Percentiles rank a stretch among this genome's conserved stretches.
These are phyloP conservation scores for Nematocida parisii DNA, from an alignment of 371 early-diverging fungal genomes.

Conservation along the genomic window DNA sequence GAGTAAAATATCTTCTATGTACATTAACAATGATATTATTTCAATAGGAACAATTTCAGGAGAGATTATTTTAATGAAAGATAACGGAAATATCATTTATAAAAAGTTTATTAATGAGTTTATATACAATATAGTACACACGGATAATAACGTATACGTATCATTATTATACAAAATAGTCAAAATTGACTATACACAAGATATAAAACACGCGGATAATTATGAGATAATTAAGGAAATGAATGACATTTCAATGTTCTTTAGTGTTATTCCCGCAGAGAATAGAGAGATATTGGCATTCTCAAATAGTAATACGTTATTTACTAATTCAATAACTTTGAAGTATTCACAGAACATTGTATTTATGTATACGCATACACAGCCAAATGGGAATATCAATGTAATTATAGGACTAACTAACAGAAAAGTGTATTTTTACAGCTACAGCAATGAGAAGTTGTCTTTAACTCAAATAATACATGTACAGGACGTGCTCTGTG, in stretches of 20 bases:
- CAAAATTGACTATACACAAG: neutral
- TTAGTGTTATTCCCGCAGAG: neutral
- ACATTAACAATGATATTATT: neutral
- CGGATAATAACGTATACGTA: neutral
- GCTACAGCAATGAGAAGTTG: neutral
- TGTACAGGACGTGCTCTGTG: neutral
- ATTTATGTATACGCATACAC: neutral
- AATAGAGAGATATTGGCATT: neutral
- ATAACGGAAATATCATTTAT: neutral
- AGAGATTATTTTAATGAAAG: neutral
- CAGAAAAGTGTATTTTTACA: constrained; percentile 22
- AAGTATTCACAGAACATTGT: neutral
- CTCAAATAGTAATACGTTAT: neutral
- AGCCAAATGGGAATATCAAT: neutral
- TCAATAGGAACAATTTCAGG: neutral
- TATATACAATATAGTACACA: neutral
- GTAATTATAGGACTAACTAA: constrained; percentile 7
- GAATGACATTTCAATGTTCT: neutral
- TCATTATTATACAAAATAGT: neutral
- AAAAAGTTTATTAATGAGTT: neutral
- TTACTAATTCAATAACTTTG: neutral
- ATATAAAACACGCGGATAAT: neutral
- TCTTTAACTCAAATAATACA: neutral
- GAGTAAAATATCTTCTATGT: neutral
- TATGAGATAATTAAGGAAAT: neutral